Base-by-base conservation (phyloP, 164 flowering plant genomes). In the Chloranthus sessilifolius region DNA sequence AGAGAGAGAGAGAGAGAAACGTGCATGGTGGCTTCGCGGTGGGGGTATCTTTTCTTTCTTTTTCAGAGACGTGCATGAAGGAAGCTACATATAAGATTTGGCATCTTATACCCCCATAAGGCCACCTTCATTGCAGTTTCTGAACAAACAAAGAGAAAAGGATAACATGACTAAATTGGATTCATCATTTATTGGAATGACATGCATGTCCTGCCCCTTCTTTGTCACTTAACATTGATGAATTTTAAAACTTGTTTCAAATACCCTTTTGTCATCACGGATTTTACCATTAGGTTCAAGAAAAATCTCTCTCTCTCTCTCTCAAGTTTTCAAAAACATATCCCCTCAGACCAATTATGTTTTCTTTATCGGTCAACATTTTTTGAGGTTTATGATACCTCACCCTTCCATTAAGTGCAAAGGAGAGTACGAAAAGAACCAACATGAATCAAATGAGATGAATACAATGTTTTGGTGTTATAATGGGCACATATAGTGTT, bases 61-160 rank as follows among this genome's bases (percentile, higher is more conserved):
- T 56, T 63, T 54, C 49, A 59, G 54, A 69, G 67, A 78, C 70
- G 74, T 71, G 77, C 72, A 67, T 67, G 76, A 62, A 52, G 60
- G 40, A 62, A 65, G 59, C 56, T 24, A 34, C 23, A 12, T 7
- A 5, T 8, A 4, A 29, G 28, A 16, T 17, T 53, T 20, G 46
- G 38, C 41, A 40, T 22, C 17, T 53, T 47, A 29, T 59, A 65
- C 42, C 51, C 57, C 64, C 30, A 57, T 37, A 59, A n/a, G n/a
- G 55, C 66, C 75, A 74, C 37, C 59, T 76, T 79, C 84, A 61
- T 56, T 17, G 80, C 60, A 70, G 77, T 74, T 75, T 73, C 82
- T 68, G 8, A n/a, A 44, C 64, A 80, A 74, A 81, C 73, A 77
- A 75, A 78, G 74, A 44, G 34, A 42, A 35, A 49, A 53, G 41